phyloP scores from a whole-genome alignment of 805 yeast genomes.

The Ogataea pini region DNA sequence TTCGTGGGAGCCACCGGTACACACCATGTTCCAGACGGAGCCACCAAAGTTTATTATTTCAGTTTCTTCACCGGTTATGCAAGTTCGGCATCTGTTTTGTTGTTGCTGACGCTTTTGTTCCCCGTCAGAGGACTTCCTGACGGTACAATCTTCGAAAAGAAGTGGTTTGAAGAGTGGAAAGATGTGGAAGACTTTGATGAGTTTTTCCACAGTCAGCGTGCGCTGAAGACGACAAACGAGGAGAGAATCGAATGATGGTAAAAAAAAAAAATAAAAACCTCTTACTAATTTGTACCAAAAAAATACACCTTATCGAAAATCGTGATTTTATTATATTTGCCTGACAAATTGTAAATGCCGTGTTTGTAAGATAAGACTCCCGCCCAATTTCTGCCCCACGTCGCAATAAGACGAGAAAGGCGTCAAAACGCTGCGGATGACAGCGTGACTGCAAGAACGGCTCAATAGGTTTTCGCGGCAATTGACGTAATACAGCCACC shows the following conservation, averaged over 20 bases:
- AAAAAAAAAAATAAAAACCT: too few species aligned
- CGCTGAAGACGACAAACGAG: neutral
- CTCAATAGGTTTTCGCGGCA: too few species aligned
- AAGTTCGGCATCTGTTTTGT: conserved; percentile 56
- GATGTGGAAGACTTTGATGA: conserved; percentile 65
- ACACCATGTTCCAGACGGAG: conserved; percentile 70
- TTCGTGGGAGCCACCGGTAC: conserved; percentile 81
- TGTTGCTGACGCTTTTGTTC: conserved; percentile 48
- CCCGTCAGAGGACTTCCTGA: conserved; percentile 47
- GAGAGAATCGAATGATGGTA: neutral
- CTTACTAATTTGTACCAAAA: too few species aligned
- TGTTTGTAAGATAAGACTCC: too few species aligned
- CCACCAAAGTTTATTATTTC: conserved; percentile 68
- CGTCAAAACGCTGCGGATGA: too few species aligned
- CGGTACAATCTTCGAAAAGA: conserved; percentile 45
- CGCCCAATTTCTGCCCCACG: too few species aligned
- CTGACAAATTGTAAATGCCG: too few species aligned
- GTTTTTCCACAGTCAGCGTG: conserved; percentile 16
- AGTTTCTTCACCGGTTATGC: conserved; percentile 79
- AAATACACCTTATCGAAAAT: too few species aligned
- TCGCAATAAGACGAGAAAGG: too few species aligned
- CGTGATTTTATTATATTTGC: too few species aligned
- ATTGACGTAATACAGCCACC: too few species aligned
- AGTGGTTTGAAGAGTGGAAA: conserved; percentile 63
- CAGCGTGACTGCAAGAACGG: too few species aligned